A percentile compares a stretch with the other conserved stretches of the same genome.
phyloP scores from a whole-genome alignment of 2,329 filamentous ascomycete species.

The Myotisia sp. region DNA sequence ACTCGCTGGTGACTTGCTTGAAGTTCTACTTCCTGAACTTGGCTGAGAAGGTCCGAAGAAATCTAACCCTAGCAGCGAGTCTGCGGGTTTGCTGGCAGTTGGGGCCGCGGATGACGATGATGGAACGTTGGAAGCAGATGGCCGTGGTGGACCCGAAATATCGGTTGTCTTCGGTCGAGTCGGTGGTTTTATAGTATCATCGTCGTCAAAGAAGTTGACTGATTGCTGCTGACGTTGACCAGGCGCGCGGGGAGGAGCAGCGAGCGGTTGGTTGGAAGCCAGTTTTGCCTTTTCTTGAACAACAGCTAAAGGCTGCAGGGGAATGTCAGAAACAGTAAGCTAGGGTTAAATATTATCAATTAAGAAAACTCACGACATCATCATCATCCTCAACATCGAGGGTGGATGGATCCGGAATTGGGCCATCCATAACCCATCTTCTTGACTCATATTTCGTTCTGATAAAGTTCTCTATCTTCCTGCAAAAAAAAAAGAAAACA shows the following conservation, averaged over 20 bases:
- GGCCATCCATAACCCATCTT: conserved; percentile 98
- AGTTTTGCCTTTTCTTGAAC: conserved; percentile 59
- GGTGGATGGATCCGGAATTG: conserved; percentile 80
- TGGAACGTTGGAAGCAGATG: background rate
- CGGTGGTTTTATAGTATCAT: conserved; percentile 44
- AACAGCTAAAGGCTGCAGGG: conserved; percentile 45
- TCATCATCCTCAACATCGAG: conserved; percentile 75
- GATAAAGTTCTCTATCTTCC: conserved; percentile 99
- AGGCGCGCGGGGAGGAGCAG: conserved; percentile 22
- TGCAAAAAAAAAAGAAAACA: conserved; percentile 14
- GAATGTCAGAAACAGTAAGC: conserved; percentile 13
- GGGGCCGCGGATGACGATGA: conserved; percentile 40
- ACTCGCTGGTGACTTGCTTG: conserved; percentile 65
- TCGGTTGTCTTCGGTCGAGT: conserved; percentile 60
- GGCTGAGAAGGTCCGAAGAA: conserved; percentile 65
- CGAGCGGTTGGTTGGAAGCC: conserved; percentile 38
- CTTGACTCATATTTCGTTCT: conserved; percentile 98
- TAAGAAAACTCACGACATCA: conserved; percentile 52
- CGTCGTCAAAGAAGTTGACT: conserved; percentile 70
- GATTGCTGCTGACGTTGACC: conserved; percentile 27
- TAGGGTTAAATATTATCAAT: conserved; percentile 6
- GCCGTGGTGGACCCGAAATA: conserved; percentile 5
- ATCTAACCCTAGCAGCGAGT: conserved; percentile 82
- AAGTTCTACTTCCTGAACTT: conserved; percentile 28
- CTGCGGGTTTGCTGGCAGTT: conserved; percentile 55